Evolutionary conservation across 495 filamentous ascomycete species (phyloP).

Genomic region (Filosporella fistucella): DNA sequence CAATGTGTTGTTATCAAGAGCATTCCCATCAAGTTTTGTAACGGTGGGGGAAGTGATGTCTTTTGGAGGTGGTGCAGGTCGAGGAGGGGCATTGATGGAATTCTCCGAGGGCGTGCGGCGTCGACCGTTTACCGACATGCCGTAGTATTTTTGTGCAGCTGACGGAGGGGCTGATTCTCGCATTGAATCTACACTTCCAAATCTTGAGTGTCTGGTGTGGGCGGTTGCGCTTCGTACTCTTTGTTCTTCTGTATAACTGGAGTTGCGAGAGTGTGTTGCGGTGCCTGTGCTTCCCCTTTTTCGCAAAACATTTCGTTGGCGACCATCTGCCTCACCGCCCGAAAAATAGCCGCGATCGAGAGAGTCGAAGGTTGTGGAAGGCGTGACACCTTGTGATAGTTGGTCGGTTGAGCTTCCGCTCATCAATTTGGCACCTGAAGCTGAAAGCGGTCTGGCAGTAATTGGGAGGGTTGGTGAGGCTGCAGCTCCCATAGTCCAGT

Average conservation of each 20-base stretch:
- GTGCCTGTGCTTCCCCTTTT: constrained; percentile 56
- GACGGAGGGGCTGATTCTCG: constrained; percentile 37
- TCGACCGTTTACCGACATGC: constrained; percentile 34
- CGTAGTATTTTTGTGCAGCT: constrained; percentile 61
- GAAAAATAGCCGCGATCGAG: constrained; percentile 94
- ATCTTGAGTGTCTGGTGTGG: constrained; percentile 68
- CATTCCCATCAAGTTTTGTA: constrained; percentile 59
- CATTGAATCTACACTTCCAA: constrained; percentile 63
- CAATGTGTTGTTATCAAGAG: constrained; percentile 42
- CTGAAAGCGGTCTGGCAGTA: constrained; percentile 36
- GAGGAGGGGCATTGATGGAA: constrained; percentile 38
- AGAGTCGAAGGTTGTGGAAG: constrained; percentile 39
- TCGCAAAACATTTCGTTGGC: constrained; percentile 69
- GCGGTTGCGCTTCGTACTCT: constrained; percentile 53
- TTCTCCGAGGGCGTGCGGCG: constrained; percentile 46
- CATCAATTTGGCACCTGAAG: constrained; percentile 36
- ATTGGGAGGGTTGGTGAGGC: constrained; percentile 15
- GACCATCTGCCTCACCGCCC: constrained; percentile 75
- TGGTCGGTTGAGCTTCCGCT: constrained; percentile 27
- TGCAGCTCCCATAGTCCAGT: constrained; percentile 74
- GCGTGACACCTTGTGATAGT: constrained; percentile 16
- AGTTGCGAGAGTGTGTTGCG: constrained; percentile 55
- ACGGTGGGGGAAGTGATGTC: constrained; percentile 48
- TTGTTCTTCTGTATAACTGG: constrained; percentile 71
- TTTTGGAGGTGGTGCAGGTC: constrained; percentile 36